Evolutionary conservation across 2,329 filamentous ascomycete species (phyloP).

Genomic region (Paraconiothyrium brasiliense): DNA sequence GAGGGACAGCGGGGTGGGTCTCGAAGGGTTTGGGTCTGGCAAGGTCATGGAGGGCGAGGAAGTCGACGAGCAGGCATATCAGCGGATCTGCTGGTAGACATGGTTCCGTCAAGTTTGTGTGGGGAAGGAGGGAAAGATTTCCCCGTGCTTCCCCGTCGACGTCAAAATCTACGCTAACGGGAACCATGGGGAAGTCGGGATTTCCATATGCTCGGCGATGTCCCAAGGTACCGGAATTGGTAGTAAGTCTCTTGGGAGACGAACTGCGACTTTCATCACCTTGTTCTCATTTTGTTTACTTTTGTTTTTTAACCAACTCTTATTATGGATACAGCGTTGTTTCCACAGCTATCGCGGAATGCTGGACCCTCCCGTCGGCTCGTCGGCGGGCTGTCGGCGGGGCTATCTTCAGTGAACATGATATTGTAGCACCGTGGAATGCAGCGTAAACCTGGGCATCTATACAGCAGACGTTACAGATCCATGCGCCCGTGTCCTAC

Average conservation of each 20-base stretch:
- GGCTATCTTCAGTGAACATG: neutral
- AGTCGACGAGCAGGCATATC: neutral
- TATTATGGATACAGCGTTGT: neutral
- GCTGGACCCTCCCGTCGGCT: neutral
- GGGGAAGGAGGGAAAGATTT: neutral
- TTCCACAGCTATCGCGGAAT: neutral
- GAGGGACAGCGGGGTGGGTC: slow-evolving; percentile 40
- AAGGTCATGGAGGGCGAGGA: slow-evolving; percentile 18
- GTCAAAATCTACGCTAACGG: neutral
- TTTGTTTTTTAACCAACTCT: neutral
- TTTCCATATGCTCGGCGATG: neutral
- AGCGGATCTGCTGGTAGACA: neutral
- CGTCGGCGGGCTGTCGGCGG: neutral
- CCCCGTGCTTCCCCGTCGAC: neutral
- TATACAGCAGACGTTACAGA: too few species aligned
- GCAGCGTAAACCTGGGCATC: too few species aligned
- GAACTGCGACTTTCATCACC: neutral
- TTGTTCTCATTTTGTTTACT: neutral
- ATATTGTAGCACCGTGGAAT: too few species aligned
- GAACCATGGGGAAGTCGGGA: neutral
- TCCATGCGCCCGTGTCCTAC: too few species aligned
- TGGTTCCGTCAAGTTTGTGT: neutral
- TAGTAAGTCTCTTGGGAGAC: neutral
- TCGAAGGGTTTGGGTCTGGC: slow-evolving; percentile 15
- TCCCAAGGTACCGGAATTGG: neutral